Evolutionary conservation across 2,329 filamentous ascomycete genomes (phyloP).

Genomic region (Acephala macrosclerotiorum): DNA sequence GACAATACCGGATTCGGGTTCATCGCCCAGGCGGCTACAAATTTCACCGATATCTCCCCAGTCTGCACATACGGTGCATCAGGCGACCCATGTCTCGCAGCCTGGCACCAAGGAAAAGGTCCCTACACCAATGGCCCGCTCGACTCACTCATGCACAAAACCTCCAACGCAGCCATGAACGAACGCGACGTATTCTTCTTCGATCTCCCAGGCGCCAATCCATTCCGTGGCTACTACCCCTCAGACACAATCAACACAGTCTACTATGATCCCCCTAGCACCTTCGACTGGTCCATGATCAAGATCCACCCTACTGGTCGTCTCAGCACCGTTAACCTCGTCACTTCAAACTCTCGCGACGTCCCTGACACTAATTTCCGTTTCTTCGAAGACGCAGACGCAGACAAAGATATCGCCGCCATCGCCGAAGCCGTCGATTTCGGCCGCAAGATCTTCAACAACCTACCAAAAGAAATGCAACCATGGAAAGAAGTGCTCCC

Average conservation of each 20-base stretch:
- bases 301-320: slow-evolving; percentile 52
- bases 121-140: slow-evolving; percentile 58
- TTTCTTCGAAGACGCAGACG: slow-evolving; percentile 52
- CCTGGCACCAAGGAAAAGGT: slow-evolving; percentile 31
- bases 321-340: slow-evolving; percentile 67
- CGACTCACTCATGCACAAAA: slow-evolving; percentile 41
- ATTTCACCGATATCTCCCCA: slow-evolving; percentile 47
- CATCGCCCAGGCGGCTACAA: slow-evolving; percentile 49
- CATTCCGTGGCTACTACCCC: slow-evolving; percentile 51
- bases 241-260: slow-evolving; percentile 47
- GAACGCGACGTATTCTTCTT: slow-evolving; percentile 30
- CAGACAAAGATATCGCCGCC: slow-evolving; percentile 46
- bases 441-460: slow-evolving; percentile 34
- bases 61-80: slow-evolving; percentile 46
- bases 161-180: slow-evolving; percentile 32
- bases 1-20: slow-evolving; percentile 56
- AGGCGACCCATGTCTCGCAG: slow-evolving; percentile 48
- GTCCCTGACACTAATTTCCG: slow-evolving; percentile 68
- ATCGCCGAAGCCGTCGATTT: slow-evolving; percentile 48
- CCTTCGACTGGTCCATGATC: slow-evolving; percentile 16
- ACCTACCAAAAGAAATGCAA: slow-evolving; percentile 53
- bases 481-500: slow-evolving; percentile 50
- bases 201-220: slow-evolving; percentile 35
- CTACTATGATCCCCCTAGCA: neutral
- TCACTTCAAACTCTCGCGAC: slow-evolving; percentile 67